phyloP scores from a whole-genome alignment of 2,329 filamentous ascomycete species.

The Fusarium gaditjirri region DNA sequence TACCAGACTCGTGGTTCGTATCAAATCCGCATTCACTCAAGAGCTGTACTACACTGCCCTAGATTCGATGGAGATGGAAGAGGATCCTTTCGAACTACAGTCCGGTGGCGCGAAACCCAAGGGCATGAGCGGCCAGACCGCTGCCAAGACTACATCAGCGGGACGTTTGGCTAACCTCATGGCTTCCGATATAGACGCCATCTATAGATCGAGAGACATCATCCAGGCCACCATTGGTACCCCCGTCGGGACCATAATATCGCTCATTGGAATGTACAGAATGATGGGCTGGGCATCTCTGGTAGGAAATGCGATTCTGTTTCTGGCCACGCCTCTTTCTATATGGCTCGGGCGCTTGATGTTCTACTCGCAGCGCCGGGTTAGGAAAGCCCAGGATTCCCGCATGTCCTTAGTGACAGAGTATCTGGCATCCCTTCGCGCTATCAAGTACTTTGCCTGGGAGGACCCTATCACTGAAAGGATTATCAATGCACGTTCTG shows the following conservation, averaged over 20 bases:
- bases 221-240: slow-evolving; percentile 58
- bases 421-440: slow-evolving; percentile 66
- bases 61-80: slow-evolving; percentile 65
- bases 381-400: slow-evolving; percentile 65
- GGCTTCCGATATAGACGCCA: slow-evolving; percentile 67
- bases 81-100: slow-evolving; percentile 58
- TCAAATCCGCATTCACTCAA: slow-evolving; percentile 67
- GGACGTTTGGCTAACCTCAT: slow-evolving; percentile 66
- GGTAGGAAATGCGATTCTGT: slow-evolving; percentile 60
- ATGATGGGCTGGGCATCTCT: slow-evolving; percentile 67
- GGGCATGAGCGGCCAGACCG: slow-evolving; percentile 43
- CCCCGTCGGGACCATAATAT: slow-evolving; percentile 59
- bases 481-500: slow-evolving; percentile 59
- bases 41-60: slow-evolving; percentile 68
- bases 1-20: slow-evolving; percentile 65
- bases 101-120: slow-evolving; percentile 39
- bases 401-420: slow-evolving; percentile 68
- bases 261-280: slow-evolving; percentile 63
- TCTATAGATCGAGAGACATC: slow-evolving; percentile 63
- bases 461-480: slow-evolving; percentile 63
- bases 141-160: slow-evolving; percentile 55
- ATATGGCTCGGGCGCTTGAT: slow-evolving; percentile 61
- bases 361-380: slow-evolving; percentile 61
- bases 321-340: slow-evolving; percentile 61
- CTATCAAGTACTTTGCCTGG: slow-evolving; percentile 71